Evolutionary conservation across 257 asterid species (phyloP), one percentile per base, ranked within the genome.

Genomic region (Craterostigma plantagineum): DNA sequence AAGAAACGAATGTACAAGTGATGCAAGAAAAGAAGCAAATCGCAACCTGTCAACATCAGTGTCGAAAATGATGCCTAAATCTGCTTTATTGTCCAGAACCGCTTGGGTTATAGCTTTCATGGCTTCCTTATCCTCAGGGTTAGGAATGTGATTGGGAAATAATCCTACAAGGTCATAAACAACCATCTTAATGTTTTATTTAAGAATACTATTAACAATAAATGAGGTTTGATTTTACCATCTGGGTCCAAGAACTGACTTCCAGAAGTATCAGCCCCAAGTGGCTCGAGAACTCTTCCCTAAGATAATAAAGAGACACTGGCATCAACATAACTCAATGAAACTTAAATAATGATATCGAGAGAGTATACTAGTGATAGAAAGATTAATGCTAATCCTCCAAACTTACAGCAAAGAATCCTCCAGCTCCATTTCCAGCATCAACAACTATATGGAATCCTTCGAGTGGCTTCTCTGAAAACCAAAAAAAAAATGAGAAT

Each of bases 341-440:
- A 36, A 10, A 36, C 16, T 41, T n/a, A 14, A 1, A 41, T 8
- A 13, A 37, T 10, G 14, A 37, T 10, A 37, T 1, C 14, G 7
- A n/a, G n/a, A n/a, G n/a, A 37, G 1, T 13, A n/a, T n/a, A n/a
- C n/a, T n/a, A n/a, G n/a, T n/a, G n/a, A n/a, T n/a, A n/a, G n/a
- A n/a, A 50, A 39, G n/a, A 17, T 18, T 39, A 12, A 43, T 7
- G 18, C 38, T 33, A 11, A 44, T 34, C 58, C 36, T 63, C 50
- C 53, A 54, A 56, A 65, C 96, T 72, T 67, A 77, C 94, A 35
- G 86, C 92, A 62, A 90, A 90, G 58, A 90, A 90, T 43, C 99
- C 99, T 54, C 99, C 99, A 34, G 99, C 92, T 23, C 99, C 99
- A 64, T 90, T 90, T 55, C 99, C 99, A 37, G 99, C 99, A 67